Base-by-base conservation (phyloP, 148 eudicot species). In the Rhododendron ferrugineum region DNA sequence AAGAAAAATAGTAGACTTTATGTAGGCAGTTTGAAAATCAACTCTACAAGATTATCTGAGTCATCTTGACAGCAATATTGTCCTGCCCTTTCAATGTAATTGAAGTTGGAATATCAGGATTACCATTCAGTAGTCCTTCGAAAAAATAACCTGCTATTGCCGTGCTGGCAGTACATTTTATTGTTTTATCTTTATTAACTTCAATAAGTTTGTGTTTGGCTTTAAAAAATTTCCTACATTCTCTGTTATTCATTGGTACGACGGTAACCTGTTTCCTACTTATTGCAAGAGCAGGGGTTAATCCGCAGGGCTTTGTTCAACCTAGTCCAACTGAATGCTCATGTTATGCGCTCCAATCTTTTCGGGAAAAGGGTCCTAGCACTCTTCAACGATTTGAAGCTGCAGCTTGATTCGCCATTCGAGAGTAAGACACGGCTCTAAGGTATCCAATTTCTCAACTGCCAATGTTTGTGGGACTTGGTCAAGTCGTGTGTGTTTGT, bases 281-380 rank as follows among this genome's bases (percentile, higher is more conserved):
- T 11, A 18, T 49, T 85, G 60, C 80, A 62, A 49, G 49, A 49
- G 82, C 89, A 90, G 92, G 91, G 91, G 37, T 23, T 5, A 8
- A 60, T 87, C 64, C 86, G 26, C 47, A 79, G 83, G 6, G 85
- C 50, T 8, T 85, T 89, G 62, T n/a, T 77, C 8, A 82, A 84
- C 32, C 64, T 91, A 26, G 82, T 92, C 75, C 68, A 37, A 78
- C 16, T n/a, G 32, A 84, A 89, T 74, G 82, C 82, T 13, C 46
- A 86, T 26, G 89, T 90, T 8, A 87, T 92, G 91, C 89, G 83
- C 32, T 88, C 87, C 86, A 91, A 92, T 86, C 88, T 88, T 34
- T 92, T 85, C 36, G 94, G 93, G 60, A 88, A 89, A 60, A 92
- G 90, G 86, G 75, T 91, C 60, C 88, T 91, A 23, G 89, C 81